Evolutionary conservation across 768 basidiomycete genomes (phyloP), one percentile per base, ranked within the genome.

Genomic region (Podaxis rugospora): DNA sequence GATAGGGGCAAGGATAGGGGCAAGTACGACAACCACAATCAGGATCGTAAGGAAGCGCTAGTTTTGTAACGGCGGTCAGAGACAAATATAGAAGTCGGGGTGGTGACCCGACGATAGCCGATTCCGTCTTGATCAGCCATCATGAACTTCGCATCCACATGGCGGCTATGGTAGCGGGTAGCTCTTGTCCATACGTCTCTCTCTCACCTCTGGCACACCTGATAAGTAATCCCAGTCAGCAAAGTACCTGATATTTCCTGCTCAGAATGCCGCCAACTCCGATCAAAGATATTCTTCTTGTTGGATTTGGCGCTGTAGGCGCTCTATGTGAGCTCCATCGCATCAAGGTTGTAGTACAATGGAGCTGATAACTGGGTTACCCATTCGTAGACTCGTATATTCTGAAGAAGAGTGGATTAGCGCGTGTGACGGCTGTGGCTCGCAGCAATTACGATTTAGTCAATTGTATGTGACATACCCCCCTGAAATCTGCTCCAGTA

Each of bases 401-500:
- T 56, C 72, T 88, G 21, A 76, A 83, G 62, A 74, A 80, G 61
- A 83, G 85, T 65, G 82, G 84, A 10, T 74, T 80, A 32, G 87
- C 81, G 1, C 78, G 82, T 25, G 84, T 93, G 7, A 92, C 90
- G 1, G 86, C 78, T 16, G 87, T 92, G 1, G 90, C 90, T 1
- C 72, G 90, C 58, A 84, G 89, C 54, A 89, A 90, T 62, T 88
- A 83, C 67, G 78, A 84, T 11, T 71, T 76, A 1, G 78, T 85
- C 11, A 74, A 78, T n/a, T 74, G 85, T 84, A 56, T 62, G 72
- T 59, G 35, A 53, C 25, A 54, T n/a, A 44, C 21, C 10, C 13
- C 27, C 18, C 27, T 16, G 40, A 7, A 7, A 44, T n/a, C 14
- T 6, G n/a, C 42, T 44, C 18, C 3, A 21, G 42, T 42, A 2